Conservation (phyloP, 1,284 basidiomycete genomes). For the Irpex lacteus region DNA sequence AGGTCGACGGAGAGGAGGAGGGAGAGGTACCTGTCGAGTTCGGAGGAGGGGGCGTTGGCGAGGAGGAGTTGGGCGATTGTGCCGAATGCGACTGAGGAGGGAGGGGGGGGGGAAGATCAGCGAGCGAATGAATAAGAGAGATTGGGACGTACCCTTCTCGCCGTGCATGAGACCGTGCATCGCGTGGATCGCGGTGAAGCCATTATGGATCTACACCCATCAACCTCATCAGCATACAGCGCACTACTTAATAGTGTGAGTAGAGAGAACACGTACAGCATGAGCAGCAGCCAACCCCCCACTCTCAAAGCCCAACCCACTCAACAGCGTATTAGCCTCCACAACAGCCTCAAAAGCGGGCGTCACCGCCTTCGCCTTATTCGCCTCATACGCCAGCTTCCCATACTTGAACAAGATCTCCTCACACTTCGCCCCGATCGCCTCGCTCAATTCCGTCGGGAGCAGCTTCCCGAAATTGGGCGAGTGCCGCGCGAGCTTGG, state of each 20-base stretch:
- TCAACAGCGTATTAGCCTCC: constrained; percentile 34
- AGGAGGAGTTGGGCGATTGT: constrained; percentile 32
- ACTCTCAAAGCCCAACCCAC: constrained; percentile 33
- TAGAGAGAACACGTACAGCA: too few species aligned
- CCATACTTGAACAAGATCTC: constrained; percentile 35
- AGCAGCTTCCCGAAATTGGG: constrained; percentile 33
- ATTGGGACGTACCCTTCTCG: too few species aligned
- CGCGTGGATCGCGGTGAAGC: constrained; percentile 30
- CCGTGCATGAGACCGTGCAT: constrained; percentile 32
- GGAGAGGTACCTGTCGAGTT: constrained; percentile 31
- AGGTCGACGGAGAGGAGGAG: constrained; percentile 33
- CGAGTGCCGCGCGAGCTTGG: constrained; percentile 24
- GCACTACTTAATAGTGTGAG: too few species aligned
- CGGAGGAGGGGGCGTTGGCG: constrained; percentile 22
- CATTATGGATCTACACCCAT: constrained; percentile 36
- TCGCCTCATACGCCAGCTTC: constrained; percentile 33
- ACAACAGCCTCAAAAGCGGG: constrained; percentile 34
- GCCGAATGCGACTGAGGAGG: constrained; percentile 32
- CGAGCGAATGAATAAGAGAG: too few species aligned
- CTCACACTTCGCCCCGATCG: constrained; percentile 34
- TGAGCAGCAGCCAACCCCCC: constrained; percentile 34
- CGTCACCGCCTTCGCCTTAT: constrained; percentile 31
- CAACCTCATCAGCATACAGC: too few species aligned
- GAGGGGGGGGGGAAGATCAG: too few species aligned
- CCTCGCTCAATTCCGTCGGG: constrained; percentile 29